phyloP scores from a whole-genome alignment of 768 basidiomycete species.

The Candolleomyces eurysporus region DNA sequence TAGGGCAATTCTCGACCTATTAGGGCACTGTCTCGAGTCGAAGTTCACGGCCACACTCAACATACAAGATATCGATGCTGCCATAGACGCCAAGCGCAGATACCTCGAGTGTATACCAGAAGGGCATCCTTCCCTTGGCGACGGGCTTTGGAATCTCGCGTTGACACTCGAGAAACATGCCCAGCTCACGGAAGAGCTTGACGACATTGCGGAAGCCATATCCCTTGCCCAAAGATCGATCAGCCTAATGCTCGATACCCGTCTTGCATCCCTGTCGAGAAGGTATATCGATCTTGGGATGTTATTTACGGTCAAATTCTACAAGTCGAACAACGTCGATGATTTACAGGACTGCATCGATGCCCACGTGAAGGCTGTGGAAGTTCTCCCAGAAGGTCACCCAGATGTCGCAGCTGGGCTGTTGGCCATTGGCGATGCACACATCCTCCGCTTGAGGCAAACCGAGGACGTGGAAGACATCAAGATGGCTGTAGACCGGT shows the following conservation, averaged over 20 bases:
- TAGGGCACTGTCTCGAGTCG: not conserved
- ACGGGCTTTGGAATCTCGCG: not conserved
- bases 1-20: not conserved
- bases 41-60: not conserved
- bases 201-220: slow-evolving; percentile 3
- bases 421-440: slow-evolving; percentile 17
- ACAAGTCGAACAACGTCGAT: not conserved
- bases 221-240: not conserved
- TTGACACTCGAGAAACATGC: not conserved
- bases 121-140: not conserved
- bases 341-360: not conserved
- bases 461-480: slow-evolving; percentile 14
- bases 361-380: not conserved
- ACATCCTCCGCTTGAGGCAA: slow-evolving; percentile 18
- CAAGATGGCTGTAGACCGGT: not conserved
- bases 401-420: slow-evolving; percentile 8
- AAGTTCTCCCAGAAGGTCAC: not conserved
- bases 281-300: slow-evolving; percentile 7
- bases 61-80: not conserved
- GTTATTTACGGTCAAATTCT: not conserved
- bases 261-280: not conserved
- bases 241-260: not conserved
- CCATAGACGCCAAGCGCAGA: not conserved
- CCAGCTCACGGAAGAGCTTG: not conserved
- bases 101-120: not conserved